Evolutionary conservation across 2,329 filamentous ascomycete species (phyloP).

Genomic region (Pestalotiopsis sp.): DNA sequence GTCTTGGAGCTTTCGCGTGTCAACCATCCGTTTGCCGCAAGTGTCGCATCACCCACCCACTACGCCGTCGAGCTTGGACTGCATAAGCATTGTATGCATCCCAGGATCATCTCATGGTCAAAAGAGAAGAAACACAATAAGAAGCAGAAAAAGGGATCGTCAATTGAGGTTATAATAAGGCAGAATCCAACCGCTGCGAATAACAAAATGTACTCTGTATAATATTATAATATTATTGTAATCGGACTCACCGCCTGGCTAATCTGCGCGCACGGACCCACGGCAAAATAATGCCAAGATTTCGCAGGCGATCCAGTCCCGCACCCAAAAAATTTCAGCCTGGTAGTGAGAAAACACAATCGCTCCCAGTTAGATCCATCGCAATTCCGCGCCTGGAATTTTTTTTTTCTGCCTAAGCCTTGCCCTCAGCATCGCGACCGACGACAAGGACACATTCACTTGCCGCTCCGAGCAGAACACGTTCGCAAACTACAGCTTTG

Average conservation of each 20-base stretch:
- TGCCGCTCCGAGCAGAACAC: background rate
- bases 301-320: conserved; percentile 10
- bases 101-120: no score
- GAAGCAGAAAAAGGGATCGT: no score
- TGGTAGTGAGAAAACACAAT: background rate
- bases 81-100: no score
- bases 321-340: conserved; percentile 13
- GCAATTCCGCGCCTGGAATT: background rate
- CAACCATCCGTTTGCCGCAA: no score
- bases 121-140: no score
- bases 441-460: background rate
- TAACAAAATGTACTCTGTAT: background rate
- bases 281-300: conserved; percentile 13
- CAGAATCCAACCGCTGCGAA: no score
- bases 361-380: background rate
- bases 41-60: no score
- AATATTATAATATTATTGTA: no score
- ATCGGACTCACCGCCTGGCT: background rate
- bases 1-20: no score
- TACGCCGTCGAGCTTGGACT: no score
- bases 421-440: background rate
- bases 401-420: background rate
- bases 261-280: background rate
- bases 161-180: no score
- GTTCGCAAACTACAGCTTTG: background rate